Conservation (phyloP, 108 stramenopile species). For the Halocafeteria seosinensis region DNA sequence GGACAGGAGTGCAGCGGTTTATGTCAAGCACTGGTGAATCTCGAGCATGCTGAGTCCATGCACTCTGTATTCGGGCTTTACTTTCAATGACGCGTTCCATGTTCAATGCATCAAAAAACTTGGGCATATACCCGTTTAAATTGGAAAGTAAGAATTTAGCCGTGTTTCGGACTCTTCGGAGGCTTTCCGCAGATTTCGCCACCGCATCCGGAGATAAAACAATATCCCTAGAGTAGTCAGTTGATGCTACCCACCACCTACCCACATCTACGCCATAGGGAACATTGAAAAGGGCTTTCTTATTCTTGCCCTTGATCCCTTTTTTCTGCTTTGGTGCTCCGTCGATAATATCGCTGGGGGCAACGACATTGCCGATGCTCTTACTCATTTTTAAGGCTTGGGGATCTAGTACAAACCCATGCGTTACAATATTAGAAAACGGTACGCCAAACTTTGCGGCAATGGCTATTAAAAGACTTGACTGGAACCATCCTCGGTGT, state of each 20-base stretch:
- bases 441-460: constrained; percentile 57
- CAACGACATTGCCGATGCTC: constrained; percentile 84
- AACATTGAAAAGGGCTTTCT: neutral
- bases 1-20: constrained; percentile 47
- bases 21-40: neutral
- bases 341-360: constrained; percentile 77
- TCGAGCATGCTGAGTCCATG: neutral
- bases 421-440: constrained; percentile 85
- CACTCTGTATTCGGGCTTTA: neutral
- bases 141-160: constrained; percentile 81
- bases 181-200: constrained; percentile 71
- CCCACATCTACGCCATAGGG: constrained; percentile 93
- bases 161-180: constrained; percentile 86
- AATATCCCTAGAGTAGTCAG: constrained; percentile 86
- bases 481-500: constrained; percentile 97
- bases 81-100: constrained; percentile 11
- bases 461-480: constrained; percentile 77
- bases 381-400: constrained; percentile 99
- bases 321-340: constrained; percentile 39
- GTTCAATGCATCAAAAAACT: constrained; percentile 54
- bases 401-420: constrained; percentile 93
- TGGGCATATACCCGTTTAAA: constrained; percentile 64
- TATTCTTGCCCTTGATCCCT: neutral
- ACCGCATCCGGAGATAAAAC: constrained; percentile 67
- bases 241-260: constrained; percentile 85